Evolutionary conservation across 2,329 filamentous ascomycete genomes (phyloP), one percentile per base, ranked within the genome.

Genomic region (Penicillium capsulatum): DNA sequence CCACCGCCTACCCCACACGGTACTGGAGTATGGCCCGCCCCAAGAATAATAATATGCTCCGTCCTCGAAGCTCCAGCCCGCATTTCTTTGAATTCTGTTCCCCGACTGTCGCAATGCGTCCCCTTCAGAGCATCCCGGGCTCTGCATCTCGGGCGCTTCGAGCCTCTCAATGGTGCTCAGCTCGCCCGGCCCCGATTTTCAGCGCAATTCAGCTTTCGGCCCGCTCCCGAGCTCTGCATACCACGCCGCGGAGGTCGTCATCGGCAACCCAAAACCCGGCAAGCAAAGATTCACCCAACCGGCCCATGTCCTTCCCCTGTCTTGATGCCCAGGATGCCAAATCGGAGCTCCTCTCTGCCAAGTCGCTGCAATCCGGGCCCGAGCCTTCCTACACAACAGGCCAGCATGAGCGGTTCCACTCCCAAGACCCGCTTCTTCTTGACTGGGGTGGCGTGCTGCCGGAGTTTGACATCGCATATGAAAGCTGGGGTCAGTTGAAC

Each of bases 401-500:
- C 41, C 81, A 80, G n/a, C 90, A 92, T 36, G 77, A 86, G 50
- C 76, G 71, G 19, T 96, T 86, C 66, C 82, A 81, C 60, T 92
- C 83, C 54, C 57, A 75, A 6, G 74, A 87, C 15, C 82, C 89
- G 0, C 70, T 97, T 11, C 72, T 90, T 3, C 80, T 97, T 17
- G 92, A 98, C 68, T 97, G 94, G 87, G 92, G 92, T 45, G 92
- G 92, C 37, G 78, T 90, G n/a, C 69, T 98, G 24, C 86, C 84
- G 11, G 81, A 89, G 54, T 97, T 94, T 60, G 80, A 89, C 8
- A 40, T 97, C 44, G 91, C 91, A 14, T 96, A 95, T 65, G 91
- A 97, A 66, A 84, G 86, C 0, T 97, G 91, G 91, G 91, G 91
- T 2, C 70, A 70, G 22, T 70, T 94, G 61, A 94, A 95, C 59